Base-by-base conservation (phyloP, 768 basidiomycete genomes). In the Trametopsis cervina region DNA sequence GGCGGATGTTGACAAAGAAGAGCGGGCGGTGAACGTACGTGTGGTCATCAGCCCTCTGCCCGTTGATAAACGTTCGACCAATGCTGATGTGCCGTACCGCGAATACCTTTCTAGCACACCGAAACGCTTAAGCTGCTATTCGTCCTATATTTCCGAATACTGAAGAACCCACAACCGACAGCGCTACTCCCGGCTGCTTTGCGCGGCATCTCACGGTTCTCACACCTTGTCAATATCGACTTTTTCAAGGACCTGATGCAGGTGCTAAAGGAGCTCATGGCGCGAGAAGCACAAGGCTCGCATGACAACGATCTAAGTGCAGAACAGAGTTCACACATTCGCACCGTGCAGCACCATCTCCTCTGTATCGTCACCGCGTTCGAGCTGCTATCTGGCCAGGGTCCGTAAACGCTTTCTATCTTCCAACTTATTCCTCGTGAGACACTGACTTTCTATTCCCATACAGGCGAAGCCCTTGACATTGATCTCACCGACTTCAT, bases 91-190 rank as follows among this genome's bases (percentile, higher is more conserved):
- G 22, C 11, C 13, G 46, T 49, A 38, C 20, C 33, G 42, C 4
- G 21, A 15, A 13, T 36, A 40, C 23, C 18, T 57, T 47, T 47
- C 44, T 58, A 96, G 93, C 94, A 96, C 75, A 98, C 94, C 17
- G 96, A 99, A 72, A 97, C 95, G 43, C 75, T 99, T 56, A 98
- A 99, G 65, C 82, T 97, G 54, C 76, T 98, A 40, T 99, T 99
- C 65, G 91, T 92, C 15, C 74, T 99, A 40, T 99, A 99, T 70
- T 98, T 99, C 69, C 84, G 87, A 53, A 87, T 98, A 57, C 73
- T 99, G 56, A 99, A 98, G 68, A 83, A 81, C 62, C 81, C 89
- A 10, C 73, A 70, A 20, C 81, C 85, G 25, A 87, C 87, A 1
- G 78, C 82, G 15, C 75, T 98, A 7, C 75, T 98, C 12, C 83